phyloP scores from a whole-genome alignment of 257 asterid genomes.

The Paraleonurus japonicus region DNA sequence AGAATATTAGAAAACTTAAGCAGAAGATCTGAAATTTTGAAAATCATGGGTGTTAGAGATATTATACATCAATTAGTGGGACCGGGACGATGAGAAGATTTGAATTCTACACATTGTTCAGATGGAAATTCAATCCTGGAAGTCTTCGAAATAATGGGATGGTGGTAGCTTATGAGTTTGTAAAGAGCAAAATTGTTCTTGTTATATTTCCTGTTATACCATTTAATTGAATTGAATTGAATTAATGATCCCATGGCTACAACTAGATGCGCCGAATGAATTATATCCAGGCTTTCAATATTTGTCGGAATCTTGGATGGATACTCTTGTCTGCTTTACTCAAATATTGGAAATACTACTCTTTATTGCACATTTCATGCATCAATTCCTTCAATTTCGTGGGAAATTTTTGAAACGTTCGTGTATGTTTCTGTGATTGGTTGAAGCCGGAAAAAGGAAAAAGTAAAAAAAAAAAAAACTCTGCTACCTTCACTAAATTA shows the following conservation, averaged over 20 bases:
- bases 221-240: conserved; percentile 14
- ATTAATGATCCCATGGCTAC: conserved; percentile 34
- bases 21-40: no score
- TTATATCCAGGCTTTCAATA: conserved; percentile 51
- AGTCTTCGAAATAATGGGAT: conserved; percentile 23
- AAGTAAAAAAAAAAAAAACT: no score
- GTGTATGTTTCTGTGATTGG: no score
- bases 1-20: background rate
- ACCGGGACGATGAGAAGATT: background rate
- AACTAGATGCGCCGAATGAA: conserved; percentile 27
- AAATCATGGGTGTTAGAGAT: no score
- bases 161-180: conserved; percentile 12
- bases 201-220: conserved; percentile 25
- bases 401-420: background rate
- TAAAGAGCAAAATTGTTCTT: conserved; percentile 14
- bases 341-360: background rate
- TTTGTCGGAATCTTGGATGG: conserved; percentile 61
- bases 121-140: conserved; percentile 21
- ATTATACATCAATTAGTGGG: conserved; percentile 8
- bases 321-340: conserved; percentile 22
- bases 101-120: conserved; percentile 15
- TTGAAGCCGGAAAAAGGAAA: no score
- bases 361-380: background rate
- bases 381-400: background rate
- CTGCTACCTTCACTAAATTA: no score